Evolutionary conservation across 2,329 filamentous ascomycete genomes (phyloP).

Genomic region (Xylaria sp.): DNA sequence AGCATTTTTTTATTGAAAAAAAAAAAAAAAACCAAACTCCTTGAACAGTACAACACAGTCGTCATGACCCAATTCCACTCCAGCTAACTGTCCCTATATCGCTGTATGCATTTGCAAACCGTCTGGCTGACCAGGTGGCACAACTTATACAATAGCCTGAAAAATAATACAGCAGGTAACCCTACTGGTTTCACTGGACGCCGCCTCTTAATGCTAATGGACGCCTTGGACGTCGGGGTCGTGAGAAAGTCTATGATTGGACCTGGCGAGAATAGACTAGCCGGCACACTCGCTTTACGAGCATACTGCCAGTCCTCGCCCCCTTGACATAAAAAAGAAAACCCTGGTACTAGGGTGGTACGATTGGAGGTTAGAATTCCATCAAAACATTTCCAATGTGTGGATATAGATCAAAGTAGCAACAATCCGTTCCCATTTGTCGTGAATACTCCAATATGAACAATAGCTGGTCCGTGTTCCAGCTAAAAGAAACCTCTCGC

Average conservation of each 20-base stretch:
- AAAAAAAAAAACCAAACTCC: conserved; percentile 6
- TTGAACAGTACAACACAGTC: conserved; percentile 21
- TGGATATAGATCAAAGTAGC: conserved; percentile 40
- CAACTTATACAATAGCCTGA: conserved; percentile 31
- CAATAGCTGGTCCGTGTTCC: conserved; percentile 30
- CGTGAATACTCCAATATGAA: conserved; percentile 40
- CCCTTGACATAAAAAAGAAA: conserved; percentile 4
- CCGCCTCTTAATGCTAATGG: conserved; percentile 32
- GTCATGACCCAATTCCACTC: conserved; percentile 23
- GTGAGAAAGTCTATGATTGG: conserved; percentile 23
- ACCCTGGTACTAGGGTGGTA: conserved; percentile 17
- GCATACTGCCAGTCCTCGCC: conserved; percentile 9
- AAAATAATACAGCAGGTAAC: conserved; percentile 14
- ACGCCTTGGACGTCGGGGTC: conserved; percentile 28
- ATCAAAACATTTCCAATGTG: conserved; percentile 30
- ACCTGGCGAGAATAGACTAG: conserved; percentile 1
- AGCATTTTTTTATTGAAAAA: conserved; percentile 9
- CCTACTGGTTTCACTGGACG: conserved; percentile 31
- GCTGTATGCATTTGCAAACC: conserved; percentile 24
- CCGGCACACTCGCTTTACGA: conserved; percentile 5
- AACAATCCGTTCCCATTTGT: conserved; percentile 40
- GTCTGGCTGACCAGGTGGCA: conserved; percentile 20
- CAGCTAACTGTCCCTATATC: conserved; percentile 19
- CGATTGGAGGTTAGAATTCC: conserved; percentile 32
- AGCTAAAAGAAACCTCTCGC: conserved; percentile 37